These are phyloP conservation scores for Nitzschia sp. DNA, from an alignment of 108 stramenopile genomes.

Conservation along the genomic window DNA sequence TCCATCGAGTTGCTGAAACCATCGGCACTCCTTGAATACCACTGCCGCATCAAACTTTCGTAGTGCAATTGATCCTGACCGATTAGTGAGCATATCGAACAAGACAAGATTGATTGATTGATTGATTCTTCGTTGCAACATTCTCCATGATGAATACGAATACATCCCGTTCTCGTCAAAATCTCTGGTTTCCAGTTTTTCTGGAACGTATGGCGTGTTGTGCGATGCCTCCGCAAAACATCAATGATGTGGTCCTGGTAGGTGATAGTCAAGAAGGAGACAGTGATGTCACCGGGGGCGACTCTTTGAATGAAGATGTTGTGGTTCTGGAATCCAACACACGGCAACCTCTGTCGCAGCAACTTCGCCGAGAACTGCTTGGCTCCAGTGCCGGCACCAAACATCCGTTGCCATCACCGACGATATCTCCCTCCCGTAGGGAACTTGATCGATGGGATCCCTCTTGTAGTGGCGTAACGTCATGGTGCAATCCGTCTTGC, in stretches of 20 bases:
- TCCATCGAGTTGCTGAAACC: no score
- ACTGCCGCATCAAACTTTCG: no score
- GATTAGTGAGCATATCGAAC: no score
- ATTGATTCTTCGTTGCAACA: no score
- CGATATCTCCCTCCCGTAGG: constrained; percentile 5
- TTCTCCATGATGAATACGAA: no score
- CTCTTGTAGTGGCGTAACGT: not conserved
- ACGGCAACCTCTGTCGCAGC: not conserved
- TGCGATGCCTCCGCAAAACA: constrained; percentile 11
- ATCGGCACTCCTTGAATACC: no score
- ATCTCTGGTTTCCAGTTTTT: constrained; percentile 14
- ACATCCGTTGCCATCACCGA: constrained; percentile 11
- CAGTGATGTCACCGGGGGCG: not conserved
- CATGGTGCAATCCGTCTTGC: constrained; percentile 4
- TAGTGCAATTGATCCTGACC: no score
- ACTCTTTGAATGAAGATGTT: not conserved
- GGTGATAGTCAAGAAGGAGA: constrained; percentile 5
- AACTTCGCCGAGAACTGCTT: not conserved
- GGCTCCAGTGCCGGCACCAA: no score
- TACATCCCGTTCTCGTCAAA: not conserved
- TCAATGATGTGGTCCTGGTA: constrained; percentile 8
- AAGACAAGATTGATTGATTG: no score
- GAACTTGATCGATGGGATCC: constrained; percentile 17
- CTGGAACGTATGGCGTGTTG: constrained; percentile 23
- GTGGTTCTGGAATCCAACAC: not conserved